Evolutionary conservation across 78 protist genomes (phyloP), one percentile per base, ranked within the genome.

Genomic region (Protostelium mycophagum): DNA sequence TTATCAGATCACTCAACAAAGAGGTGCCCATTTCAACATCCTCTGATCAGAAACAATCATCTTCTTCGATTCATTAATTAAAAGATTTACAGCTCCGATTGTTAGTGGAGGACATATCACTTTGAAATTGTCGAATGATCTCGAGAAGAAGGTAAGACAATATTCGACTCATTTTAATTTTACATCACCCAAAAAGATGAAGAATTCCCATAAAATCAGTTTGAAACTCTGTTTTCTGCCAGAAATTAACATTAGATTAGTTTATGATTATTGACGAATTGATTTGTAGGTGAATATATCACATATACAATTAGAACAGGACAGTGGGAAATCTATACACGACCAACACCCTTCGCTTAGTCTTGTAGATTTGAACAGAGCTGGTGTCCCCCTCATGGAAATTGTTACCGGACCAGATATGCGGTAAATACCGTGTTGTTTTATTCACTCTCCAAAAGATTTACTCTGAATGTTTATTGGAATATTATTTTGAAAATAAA

Each of bases 381-480:
- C 97, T 0, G 98, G 98, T 38, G 37, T 89, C 34, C 96, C 96
- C 0, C 89, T 97, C 39, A 95, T 97, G 97, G 98, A 97, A 73
- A 92, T 97, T 38, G 97, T 97, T 35, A 83, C 96, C 28, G 91
- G 84, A 0, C 91, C 98, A 0, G 97, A 93, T 38, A 1, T 94
- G 89, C 16, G 85, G 73, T 51, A 51, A 25, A 16, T 51, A 25
- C 84, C 73, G 16, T 35, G 28, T 28, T 35, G 86, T 28, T 16
- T 9, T 9, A 23, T 28, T 85, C 86, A 35, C 10, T 25, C 5
- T 16, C 73, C 16, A 25, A 51, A 5, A 51, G 5, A 5, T 25
- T 51, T 5, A 5, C 10, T 63, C 1, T 10, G 1, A 38, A 63
- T 9, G 28, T 88, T 0, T 10, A 1, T 0, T 1, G 29, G 36